Evolutionary conservation across 2,329 filamentous ascomycete species (phyloP).

Genomic region (Talaromyces pinophilus): DNA sequence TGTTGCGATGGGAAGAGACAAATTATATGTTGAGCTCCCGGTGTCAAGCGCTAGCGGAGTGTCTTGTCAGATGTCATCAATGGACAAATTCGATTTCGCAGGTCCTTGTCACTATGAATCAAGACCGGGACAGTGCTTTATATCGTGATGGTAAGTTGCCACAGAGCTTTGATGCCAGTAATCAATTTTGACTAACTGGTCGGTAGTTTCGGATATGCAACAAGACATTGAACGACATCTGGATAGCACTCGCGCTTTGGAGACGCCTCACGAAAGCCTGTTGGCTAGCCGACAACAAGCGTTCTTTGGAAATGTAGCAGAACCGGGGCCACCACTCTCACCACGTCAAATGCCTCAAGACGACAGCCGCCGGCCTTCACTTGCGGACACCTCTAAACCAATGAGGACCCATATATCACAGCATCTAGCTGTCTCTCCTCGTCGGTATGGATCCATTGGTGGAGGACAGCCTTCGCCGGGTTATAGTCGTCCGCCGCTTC

Average conservation of each 20-base stretch:
- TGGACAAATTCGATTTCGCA: conserved; percentile 84
- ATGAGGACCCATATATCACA: conserved; percentile 77
- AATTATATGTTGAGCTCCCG: conserved; percentile 76
- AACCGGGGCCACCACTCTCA: conserved; percentile 74
- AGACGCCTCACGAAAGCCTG: conserved; percentile 65
- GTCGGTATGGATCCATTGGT: conserved; percentile 85
- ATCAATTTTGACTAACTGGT: background rate
- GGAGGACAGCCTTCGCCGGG: conserved; percentile 68
- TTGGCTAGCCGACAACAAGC: conserved; percentile 65
- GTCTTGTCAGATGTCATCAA: conserved; percentile 70
- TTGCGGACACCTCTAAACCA: conserved; percentile 62
- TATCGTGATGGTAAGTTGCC: conserved; percentile 71
- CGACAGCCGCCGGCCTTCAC: conserved; percentile 71
- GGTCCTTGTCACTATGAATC: conserved; percentile 70
- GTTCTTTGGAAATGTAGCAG: conserved; percentile 65
- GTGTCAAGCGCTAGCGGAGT: conserved; percentile 79
- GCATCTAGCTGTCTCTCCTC: conserved; percentile 75
- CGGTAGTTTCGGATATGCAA: conserved; percentile 58
- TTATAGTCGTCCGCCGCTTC: conserved; percentile 69
- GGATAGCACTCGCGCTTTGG: conserved; percentile 58
- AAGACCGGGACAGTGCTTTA: conserved; percentile 72
- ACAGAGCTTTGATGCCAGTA: background rate
- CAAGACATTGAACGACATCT: conserved; percentile 64
- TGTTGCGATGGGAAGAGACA: conserved; percentile 81
- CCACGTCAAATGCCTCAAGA: conserved; percentile 85